Evolutionary conservation across 352 stramenopile genomes (phyloP), one percentile per base, ranked within the genome.

Genomic region (Phytopythium ostracodes): DNA sequence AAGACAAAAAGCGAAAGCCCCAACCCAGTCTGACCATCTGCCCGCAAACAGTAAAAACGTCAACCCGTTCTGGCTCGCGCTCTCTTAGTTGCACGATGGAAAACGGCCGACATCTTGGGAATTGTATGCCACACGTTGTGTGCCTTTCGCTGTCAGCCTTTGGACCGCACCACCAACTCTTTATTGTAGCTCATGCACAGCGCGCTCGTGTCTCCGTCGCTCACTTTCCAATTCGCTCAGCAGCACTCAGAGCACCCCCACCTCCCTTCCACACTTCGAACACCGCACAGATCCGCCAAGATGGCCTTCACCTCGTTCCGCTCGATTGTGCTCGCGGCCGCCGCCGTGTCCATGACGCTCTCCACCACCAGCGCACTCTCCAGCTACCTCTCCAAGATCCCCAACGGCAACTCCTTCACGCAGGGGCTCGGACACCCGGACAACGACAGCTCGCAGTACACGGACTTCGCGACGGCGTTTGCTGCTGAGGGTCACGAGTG

Each of bases 361-460:
- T 61, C 65, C 20, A 35, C 60, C 52, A 67, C 62, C 24, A 60
- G 64, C 35, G 51, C 71, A 56, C 64, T 63, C 59, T 52, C 66
- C 52, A 52, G 66, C 22, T 74, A 72, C 62, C 70, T 77, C 9
- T 20, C 64, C 25, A 62, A 77, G 24, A 64, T 84, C 51, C 75
- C 75, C 31, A 84, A 84, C 68, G 75, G 75, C 49, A 64, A 56
- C 18, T 47, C 27, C 36, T 77, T 84, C 62, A 22, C 55, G n/a
- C 72, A 79, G 66, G 62, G 63, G 3, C 64, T 84, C 24, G 72
- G 72, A 15, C 73, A 84, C 66, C 59, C n/a, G n/a, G n/a, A n/a
- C n/a, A n/a, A n/a, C n/a, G n/a, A n/a, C n/a, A n/a, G n/a, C n/a
- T n/a, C n/a, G n/a, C n/a, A n/a, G n/a, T n/a, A n/a, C n/a, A n/a